phyloP scores from a whole-genome alignment of 495 filamentous ascomycete species.

The Podospora australis region DNA sequence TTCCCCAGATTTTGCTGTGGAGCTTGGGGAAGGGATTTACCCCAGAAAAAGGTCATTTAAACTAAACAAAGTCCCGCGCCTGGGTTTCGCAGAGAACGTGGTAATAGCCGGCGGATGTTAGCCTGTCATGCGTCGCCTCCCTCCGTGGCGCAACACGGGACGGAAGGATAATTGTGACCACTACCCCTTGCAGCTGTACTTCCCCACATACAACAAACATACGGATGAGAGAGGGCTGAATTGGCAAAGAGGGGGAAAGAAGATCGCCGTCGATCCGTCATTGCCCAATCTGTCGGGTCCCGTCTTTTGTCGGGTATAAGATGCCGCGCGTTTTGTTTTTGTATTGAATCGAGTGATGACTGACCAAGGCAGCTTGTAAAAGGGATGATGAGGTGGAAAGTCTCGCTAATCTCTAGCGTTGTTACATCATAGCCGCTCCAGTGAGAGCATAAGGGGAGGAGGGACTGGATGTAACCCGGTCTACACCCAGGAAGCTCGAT shows the following conservation, averaged over 20 bases:
- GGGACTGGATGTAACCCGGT: too few species aligned
- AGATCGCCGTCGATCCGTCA: slow-evolving; percentile 4
- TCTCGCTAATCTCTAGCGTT: too few species aligned
- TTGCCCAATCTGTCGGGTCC: slow-evolving; percentile 14
- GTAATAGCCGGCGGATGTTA: slow-evolving; percentile 5
- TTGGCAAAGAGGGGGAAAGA: neutral
- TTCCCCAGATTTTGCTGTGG: slow-evolving; percentile 3
- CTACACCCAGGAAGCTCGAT: too few species aligned
- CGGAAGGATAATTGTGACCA: slow-evolving; percentile 8
- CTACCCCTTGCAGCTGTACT: slow-evolving; percentile 4
- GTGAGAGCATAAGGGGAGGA: too few species aligned
- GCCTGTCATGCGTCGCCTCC: neutral
- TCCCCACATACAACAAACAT: neutral
- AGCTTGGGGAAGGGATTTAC: slow-evolving; percentile 1
- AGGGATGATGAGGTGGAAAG: too few species aligned
- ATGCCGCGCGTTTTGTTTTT: too few species aligned
- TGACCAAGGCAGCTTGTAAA: too few species aligned
- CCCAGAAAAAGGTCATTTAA: neutral
- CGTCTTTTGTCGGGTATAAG: too few species aligned
- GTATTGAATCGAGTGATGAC: too few species aligned
- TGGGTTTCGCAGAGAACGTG: too few species aligned
- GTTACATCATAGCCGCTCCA: too few species aligned
- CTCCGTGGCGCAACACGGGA: neutral
- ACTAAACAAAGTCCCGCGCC: too few species aligned
- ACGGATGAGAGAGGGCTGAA: neutral